A percentile compares a stretch with the other conserved stretches of the same genome.
Evolutionary conservation across 331 rosid species (phyloP).

Genomic region (Pyrus hybrid): DNA sequence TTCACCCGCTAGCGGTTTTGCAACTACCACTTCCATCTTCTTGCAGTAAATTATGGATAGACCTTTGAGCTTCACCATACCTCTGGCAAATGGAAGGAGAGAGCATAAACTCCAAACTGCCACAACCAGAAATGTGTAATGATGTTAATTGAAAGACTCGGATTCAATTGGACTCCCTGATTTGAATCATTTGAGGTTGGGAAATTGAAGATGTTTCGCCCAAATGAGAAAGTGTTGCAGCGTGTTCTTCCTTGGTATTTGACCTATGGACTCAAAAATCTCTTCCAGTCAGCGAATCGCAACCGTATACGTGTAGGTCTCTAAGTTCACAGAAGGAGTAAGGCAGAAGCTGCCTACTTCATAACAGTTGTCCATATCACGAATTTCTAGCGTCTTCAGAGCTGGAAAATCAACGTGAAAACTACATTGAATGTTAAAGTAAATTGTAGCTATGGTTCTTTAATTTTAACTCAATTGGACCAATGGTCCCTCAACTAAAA

Average conservation of each 20-base stretch:
- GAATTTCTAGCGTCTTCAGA: background rate
- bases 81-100: background rate
- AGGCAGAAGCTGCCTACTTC: background rate
- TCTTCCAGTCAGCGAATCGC: background rate
- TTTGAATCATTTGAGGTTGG: conserved; percentile 4
- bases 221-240: background rate
- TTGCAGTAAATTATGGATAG: conserved; percentile 2
- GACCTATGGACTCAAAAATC: conserved; percentile 11
- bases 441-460: too few species aligned
- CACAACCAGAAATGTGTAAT: rapidly evolving
- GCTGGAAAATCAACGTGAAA: background rate
- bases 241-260: background rate
- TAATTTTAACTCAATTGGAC: too few species aligned
- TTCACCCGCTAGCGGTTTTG: background rate
- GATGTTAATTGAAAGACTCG: conserved; percentile 16
- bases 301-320: background rate
- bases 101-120: background rate
- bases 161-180: background rate
- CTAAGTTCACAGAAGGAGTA: conserved; percentile 8
- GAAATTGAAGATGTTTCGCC: conserved; percentile 4
- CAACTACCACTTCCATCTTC: conserved; percentile 12
- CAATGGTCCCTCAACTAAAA: too few species aligned
- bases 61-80: conserved; percentile 4
- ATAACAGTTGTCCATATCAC: background rate
- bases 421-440: background rate